These are phyloP conservation scores for Austroboletus eburneus DNA, from an alignment of 768 basidiomycete genomes.

Conservation along the genomic window DNA sequence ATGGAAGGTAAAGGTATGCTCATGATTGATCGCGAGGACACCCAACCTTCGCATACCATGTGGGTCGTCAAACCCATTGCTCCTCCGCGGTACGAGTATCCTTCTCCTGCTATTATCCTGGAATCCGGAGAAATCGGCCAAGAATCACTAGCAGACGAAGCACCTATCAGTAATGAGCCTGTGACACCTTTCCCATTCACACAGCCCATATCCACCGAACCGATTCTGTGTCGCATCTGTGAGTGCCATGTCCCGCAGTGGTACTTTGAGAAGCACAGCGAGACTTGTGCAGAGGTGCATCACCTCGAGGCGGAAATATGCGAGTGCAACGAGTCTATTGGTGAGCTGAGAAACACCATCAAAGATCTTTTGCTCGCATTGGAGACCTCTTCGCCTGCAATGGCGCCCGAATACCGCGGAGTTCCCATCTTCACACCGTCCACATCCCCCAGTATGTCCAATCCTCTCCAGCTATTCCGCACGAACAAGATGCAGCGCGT, in stretches of 20 bases:
- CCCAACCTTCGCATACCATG: conserved; percentile 92
- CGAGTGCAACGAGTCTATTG: conserved; percentile 90
- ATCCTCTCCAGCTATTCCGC: conserved; percentile 75
- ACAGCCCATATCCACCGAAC: conserved; percentile 73
- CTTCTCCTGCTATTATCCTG: conserved; percentile 57
- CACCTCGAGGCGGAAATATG: conserved; percentile 92
- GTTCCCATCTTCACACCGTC: conserved; percentile 79
- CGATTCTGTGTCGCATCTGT: conserved; percentile 95
- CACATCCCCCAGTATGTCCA: conserved; percentile 64
- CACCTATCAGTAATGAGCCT: conserved; percentile 42
- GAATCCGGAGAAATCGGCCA: conserved; percentile 42
- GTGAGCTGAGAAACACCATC: conserved; percentile 83
- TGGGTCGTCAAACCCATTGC: conserved; percentile 91
- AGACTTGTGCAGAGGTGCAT: conserved; percentile 96
- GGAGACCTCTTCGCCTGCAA: conserved; percentile 66
- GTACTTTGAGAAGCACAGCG: conserved; percentile 99
- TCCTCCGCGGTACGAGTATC: conserved; percentile 63
- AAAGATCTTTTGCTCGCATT: conserved; percentile 70
- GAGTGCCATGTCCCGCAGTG: conserved; percentile 95
- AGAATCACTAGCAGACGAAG: conserved; percentile 33
- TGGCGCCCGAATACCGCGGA: conserved; percentile 79
- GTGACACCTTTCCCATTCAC: conserved; percentile 71
- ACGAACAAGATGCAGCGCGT: conserved; percentile 73
- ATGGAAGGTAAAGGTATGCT: conserved; percentile 99
- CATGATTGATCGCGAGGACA: conserved; percentile 89